phyloP scores from a whole-genome alignment of 179 eudicot species.

The Dionaea muscipula region DNA sequence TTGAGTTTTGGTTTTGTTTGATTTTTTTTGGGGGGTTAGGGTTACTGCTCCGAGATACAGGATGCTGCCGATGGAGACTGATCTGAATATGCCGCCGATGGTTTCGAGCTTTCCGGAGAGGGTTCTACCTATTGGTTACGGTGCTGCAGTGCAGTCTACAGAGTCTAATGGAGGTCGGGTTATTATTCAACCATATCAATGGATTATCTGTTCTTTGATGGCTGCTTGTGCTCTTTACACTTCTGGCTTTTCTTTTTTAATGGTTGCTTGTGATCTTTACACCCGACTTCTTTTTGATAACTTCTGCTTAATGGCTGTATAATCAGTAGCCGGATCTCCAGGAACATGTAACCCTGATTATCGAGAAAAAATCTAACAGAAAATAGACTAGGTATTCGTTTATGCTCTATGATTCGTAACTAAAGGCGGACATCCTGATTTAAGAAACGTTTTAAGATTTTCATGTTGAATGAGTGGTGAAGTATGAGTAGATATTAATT shows the following conservation, averaged over 20 bases:
- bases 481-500: no score
- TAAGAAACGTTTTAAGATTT: no score
- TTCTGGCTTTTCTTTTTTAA: no score
- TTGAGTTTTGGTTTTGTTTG: neutral
- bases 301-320: no score
- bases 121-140: conserved; percentile 40
- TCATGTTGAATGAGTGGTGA: no score
- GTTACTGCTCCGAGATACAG: conserved; percentile 74
- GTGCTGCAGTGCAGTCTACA: conserved; percentile 20
- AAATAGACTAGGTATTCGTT: no score
- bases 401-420: neutral
- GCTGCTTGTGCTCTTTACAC: neutral
- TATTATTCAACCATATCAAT: neutral
- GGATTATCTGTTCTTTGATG: conserved; percentile 6
- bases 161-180: conserved; percentile 26
- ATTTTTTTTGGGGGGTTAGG: conserved; percentile 22
- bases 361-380: no score
- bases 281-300: no score
- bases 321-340: no score
- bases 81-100: conserved; percentile 60
- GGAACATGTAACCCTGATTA: no score
- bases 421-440: no score
- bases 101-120: conserved; percentile 35
- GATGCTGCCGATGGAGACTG: conserved; percentile 79
- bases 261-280: no score